Conservation (phyloP, 768 basidiomycete genomes). For the Dictyophora rubrovolvata region DNA sequence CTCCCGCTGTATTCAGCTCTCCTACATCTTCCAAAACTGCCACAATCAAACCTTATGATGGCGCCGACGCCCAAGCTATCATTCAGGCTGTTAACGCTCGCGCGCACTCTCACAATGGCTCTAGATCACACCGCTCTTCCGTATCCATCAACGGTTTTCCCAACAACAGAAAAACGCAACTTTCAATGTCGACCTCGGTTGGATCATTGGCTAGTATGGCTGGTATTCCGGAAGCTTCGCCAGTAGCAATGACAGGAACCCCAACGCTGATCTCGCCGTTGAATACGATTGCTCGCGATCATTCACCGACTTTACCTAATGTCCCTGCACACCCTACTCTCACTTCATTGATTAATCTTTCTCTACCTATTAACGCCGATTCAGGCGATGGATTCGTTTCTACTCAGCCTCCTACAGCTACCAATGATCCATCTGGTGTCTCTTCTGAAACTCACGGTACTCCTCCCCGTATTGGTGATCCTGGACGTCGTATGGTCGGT, state of each 20-base stretch:
- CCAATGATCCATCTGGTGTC: background rate
- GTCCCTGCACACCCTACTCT: constrained; percentile 77
- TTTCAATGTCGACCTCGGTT: background rate
- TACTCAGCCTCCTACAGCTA: background rate
- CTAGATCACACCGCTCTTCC: constrained; percentile 58
- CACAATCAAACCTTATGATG: constrained; percentile 85
- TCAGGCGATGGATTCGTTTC: constrained; percentile 19
- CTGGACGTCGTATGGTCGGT: constrained; percentile 83
- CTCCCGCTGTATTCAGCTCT: constrained; percentile 59
- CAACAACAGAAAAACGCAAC: constrained; percentile 5
- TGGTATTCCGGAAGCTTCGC: constrained; percentile 33
- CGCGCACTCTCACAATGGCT: constrained; percentile 42
- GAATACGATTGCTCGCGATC: constrained; percentile 38
- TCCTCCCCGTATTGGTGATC: constrained; percentile 79
- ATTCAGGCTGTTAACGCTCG: constrained; percentile 78
- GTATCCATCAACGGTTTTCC: constrained; percentile 31
- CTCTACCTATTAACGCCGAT: constrained; percentile 42
- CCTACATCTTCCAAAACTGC: constrained; percentile 41
- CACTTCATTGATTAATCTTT: constrained; percentile 74
- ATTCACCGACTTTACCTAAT: constrained; percentile 73
- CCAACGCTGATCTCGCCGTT: constrained; percentile 4
- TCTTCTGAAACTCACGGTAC: constrained; percentile 14
- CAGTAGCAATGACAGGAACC: background rate
- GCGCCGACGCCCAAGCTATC: constrained; percentile 79
- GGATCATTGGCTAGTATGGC: constrained; percentile 28